Evolutionary conservation across 768 basidiomycete species (phyloP), one percentile per base, ranked within the genome.

Genomic region (Rhodotorula diobovata): DNA sequence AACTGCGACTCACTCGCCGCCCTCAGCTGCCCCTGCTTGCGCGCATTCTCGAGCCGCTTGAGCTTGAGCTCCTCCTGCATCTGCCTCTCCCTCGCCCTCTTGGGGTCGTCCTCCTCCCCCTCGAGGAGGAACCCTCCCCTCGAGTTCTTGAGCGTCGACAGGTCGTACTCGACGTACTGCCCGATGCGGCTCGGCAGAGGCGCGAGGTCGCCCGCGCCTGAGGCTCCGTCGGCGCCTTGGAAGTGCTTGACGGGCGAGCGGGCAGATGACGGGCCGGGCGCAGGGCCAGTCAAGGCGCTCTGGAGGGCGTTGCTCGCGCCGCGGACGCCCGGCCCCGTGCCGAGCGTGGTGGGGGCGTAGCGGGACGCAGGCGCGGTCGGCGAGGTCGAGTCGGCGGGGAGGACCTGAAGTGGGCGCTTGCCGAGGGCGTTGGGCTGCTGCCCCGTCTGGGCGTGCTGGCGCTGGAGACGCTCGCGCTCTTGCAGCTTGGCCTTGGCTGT

Each of bases 61-160:
- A 78, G 70, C 71, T 81, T 89, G 81, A 85, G 82, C 56, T 89
- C 86, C 67, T 90, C 85, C 80, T 91, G 85, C 77, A 86, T 83
- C 81, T 95, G 90, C 58, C 91, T 82, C 79, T 90, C 88, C 76
- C 88, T 89, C 81, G 93, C 89, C 79, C 89, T 90, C 72, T 87
- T 81, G 58, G 87, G 83, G 70, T 87, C 81, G 35, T 89, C 88
- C 67, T 90, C 91, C 76, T 91, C 88, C 3, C 87, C 93, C 73
- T 95, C 91, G 11, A 95, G 84, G 77, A 99, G 81, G 80, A 97
- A 99, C 2, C 96, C 96, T 61, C 95, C 96, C 79, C 93, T 90
- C 15, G 93, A 89, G 80, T 99, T 97, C 78, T 93, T 89, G 88
- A 97, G 90, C 84, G 96, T 97, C 21, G 90, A 90, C 23, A 97